Base-by-base conservation (phyloP, 2,329 filamentous ascomycete genomes). In the Trichoderma sp. region DNA sequence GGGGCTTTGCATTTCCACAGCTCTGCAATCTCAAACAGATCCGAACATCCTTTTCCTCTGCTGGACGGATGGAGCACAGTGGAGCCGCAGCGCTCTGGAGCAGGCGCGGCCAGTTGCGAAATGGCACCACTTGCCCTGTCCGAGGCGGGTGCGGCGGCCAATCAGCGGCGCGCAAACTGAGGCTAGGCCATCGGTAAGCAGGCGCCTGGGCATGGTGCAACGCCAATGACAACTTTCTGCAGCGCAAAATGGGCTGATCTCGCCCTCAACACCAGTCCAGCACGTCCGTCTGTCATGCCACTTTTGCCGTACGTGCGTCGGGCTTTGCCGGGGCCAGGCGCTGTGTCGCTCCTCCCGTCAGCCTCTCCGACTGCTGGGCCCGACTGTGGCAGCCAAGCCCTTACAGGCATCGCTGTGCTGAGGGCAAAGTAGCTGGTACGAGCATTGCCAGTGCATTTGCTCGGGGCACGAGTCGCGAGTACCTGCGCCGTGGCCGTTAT, bases 211-310 rank as follows among this genome's bases (percentile, higher is more conserved):
- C 68, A 64, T 65, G 68, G 68, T 65, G 61, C 55, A 65, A 69
- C 68, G 61, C 68, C 68, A 69, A 69, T 69, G 63, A 47, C 68
- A 64, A 68, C 37, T 68, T 53, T 70, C 65, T 56, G 58, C 59
- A 68, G 65, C 59, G 65, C 58, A 64, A 56, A 68, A 70, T 70
- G 65, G 67, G 69, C 57, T 68, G 65, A 70, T 70, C 68, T 70
- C 31, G 49, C 37, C 7, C 43, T 68, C 68, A 55, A 49, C 33
- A 68, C 19, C 56, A 35, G 64, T 66, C 68, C 52, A 59, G 11
- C 55, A 66, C 65, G 52, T 58, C 35, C 47, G 58, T 60, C 60
- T 47, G 65, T 70, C 69, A 70, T 70, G 69, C 69, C 69, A 70
- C 69, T 70, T 70, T 70, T 69, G 43, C 68, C 61, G 33, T 60